Base-by-base conservation (phyloP, 192 early-diverging fungal species). In the Umbelopsis sp. region DNA sequence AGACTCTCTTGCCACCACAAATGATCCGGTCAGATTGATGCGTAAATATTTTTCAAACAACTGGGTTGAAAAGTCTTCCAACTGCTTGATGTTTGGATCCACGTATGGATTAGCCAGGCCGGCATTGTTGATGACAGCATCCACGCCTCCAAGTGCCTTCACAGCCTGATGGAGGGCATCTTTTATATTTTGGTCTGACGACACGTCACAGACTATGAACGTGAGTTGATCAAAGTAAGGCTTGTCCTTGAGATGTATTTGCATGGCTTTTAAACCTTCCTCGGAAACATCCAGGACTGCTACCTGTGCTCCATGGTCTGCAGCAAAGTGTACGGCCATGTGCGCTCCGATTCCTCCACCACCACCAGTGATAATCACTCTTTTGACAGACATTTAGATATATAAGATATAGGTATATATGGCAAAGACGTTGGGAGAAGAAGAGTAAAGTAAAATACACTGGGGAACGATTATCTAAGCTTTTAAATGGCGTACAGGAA, bases 91-190 rank as follows among this genome's bases (percentile, higher is more conserved):
- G 27, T 61, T 37, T 37, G 4, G 10, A 37, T 37, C 25, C n/a
- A 27, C 33, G 8, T 15, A 61, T 37, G 55, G 55, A 12, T 25
- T 33, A 27, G 55, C 55, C 9, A 61, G 10, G 2, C 55, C 55
- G 25, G 55, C 55, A 23, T 61, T 61, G 55, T 61, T 61, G 6
- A 61, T 37, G n/a, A 61, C 27, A 33, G 55, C 55, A 37, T 61
- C 55, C 6, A 61, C 16, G 23, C 55, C 55, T 61, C 55, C 55
- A 9, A 61, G 22, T 37, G 15, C 27, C 20, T 61, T 16, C 15
- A 61, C 22, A 23, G 22, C 55, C 27, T 37, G 15, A 11, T 61
- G 15, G 6, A 25, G 1, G 3, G 27, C 33, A 33, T 27, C 16
- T 61, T 61, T 61, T 7, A 61, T 61, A 25, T 20, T 16, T 61